These are phyloP conservation scores for Ceratobasidium sp. DNA, from an alignment of 1,284 basidiomycete species.

Conservation along the genomic window DNA sequence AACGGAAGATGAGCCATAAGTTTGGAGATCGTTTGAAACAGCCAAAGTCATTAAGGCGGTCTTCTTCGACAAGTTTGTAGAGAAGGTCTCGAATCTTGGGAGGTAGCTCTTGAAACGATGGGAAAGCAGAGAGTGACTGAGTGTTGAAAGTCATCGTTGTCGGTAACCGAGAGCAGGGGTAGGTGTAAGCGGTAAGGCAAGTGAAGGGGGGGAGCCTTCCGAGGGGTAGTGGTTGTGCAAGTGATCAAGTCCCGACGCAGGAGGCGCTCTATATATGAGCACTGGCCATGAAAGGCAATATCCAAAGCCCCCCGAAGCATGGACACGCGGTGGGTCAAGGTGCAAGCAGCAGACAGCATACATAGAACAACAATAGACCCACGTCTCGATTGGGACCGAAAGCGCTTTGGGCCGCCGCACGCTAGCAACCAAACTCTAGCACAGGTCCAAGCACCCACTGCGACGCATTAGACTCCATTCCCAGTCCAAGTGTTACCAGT, in stretches of 20 bases:
- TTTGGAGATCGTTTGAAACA: conserved; percentile 26
- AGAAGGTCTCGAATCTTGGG: not conserved
- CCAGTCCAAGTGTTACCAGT: not conserved
- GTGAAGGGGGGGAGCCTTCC: not conserved
- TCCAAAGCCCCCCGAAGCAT: conserved; percentile 17
- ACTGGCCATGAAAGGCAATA: not conserved
- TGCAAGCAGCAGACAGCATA: not conserved
- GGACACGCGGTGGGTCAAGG: conserved; percentile 10
- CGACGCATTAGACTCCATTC: not conserved
- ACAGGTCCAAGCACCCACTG: not conserved
- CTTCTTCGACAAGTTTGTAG: conserved; percentile 1
- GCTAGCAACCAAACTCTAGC: conserved; percentile 5
- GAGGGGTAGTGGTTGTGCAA: not conserved
- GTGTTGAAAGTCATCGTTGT: not conserved
- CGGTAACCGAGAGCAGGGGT: not conserved
- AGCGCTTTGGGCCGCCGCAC: not conserved
- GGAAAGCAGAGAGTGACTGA: not conserved
- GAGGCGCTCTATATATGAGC: not conserved
- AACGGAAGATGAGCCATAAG: conserved; percentile 25
- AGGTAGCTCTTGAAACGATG: not conserved
- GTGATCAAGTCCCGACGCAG: not conserved
- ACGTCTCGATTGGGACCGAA: not conserved
- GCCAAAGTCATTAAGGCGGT: conserved; percentile 23
- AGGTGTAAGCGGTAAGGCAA: not conserved
- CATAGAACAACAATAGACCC: conserved; percentile 13